A percentile compares a stretch with the other conserved stretches of the same genome.
Evolutionary conservation across 2,329 filamentous ascomycete species (phyloP).

Genomic region (Harringtonia aguacate): DNA sequence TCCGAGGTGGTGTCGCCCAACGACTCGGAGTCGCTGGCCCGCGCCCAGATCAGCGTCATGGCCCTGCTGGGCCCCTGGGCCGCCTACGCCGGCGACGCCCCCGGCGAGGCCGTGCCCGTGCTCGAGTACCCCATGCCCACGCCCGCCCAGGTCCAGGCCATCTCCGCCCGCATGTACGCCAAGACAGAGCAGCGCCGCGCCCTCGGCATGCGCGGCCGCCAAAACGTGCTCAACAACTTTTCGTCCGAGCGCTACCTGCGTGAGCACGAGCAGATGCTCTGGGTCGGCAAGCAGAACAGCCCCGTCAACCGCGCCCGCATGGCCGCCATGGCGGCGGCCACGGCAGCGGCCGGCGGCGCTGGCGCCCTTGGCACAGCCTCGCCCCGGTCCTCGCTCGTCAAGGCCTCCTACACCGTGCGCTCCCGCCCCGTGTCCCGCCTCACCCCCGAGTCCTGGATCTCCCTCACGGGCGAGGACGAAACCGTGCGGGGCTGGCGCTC

Average conservation of each 20-base stretch:
- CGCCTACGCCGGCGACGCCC: slow-evolving; percentile 41
- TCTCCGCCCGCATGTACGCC: slow-evolving; percentile 49
- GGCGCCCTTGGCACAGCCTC: background rate
- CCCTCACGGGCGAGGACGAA: slow-evolving; percentile 2
- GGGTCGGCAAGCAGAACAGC: slow-evolving; percentile 22
- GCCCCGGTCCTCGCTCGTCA: background rate
- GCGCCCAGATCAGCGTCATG: slow-evolving; percentile 51
- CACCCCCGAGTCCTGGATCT: slow-evolving; percentile 5
- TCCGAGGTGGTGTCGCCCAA: slow-evolving; percentile 55
- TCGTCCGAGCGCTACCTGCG: slow-evolving; percentile 43
- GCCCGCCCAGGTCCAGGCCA: slow-evolving; percentile 37
- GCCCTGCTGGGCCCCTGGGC: slow-evolving; percentile 52
- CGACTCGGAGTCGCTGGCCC: slow-evolving; percentile 47
- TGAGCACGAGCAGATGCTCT: slow-evolving; percentile 44
- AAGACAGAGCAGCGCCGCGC: slow-evolving; percentile 43
- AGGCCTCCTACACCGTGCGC: background rate
- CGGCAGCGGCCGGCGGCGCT: background rate
- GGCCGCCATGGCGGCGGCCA: background rate
- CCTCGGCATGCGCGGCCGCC: slow-evolving; percentile 41
- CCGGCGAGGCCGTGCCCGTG: slow-evolving; percentile 22
- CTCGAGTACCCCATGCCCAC: slow-evolving; percentile 17
- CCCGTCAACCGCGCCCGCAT: background rate
- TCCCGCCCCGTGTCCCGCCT: slow-evolving; percentile 1
- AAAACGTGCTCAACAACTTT: slow-evolving; percentile 44
- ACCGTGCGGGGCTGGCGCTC: slow-evolving; percentile 1